Percentiles rank a stretch among this genome's conserved stretches.
These are phyloP conservation scores for Trichophyton schoenleinii DNA, from an alignment of 2,329 filamentous ascomycete species.

Conservation along the genomic window DNA sequence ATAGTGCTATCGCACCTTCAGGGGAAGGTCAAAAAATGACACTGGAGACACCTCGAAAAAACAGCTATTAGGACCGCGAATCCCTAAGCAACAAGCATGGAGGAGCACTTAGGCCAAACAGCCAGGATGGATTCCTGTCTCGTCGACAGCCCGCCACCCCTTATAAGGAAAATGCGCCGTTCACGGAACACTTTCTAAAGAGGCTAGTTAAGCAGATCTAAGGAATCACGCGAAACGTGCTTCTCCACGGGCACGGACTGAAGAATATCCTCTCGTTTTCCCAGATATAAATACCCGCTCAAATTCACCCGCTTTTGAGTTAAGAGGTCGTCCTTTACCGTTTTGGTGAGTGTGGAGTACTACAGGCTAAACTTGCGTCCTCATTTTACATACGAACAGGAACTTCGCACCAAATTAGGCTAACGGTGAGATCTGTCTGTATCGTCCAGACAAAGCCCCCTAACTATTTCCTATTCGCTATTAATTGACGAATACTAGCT, in stretches of 20 bases:
- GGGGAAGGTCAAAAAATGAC: background rate
- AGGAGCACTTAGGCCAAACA: too few relatives aligned
- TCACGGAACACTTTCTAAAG: background rate
- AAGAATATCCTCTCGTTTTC: background rate
- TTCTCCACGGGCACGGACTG: constrained; percentile 1
- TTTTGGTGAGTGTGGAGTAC: background rate
- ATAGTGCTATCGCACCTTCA: background rate
- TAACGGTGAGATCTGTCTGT: constrained; percentile 1
- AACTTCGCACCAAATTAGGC: constrained; percentile 3
- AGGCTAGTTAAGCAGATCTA: background rate
- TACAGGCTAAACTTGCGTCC: background rate
- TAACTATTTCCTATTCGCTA: background rate
- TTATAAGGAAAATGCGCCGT: background rate
- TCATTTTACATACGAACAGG: background rate
- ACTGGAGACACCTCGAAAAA: background rate
- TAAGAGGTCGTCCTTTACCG: background rate
- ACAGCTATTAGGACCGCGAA: too few relatives aligned
- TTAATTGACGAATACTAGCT: constrained; percentile 2
- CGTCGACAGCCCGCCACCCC: background rate
- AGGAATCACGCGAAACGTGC: background rate
- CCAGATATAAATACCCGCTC: constrained; percentile 1
- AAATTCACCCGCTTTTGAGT: constrained; percentile 3
- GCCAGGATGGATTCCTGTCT: background rate
- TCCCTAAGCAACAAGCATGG: too few relatives aligned
- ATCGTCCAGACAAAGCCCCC: background rate